phyloP scores from a whole-genome alignment of 2,329 filamentous ascomycete genomes.

The Madurella mycetomatis region DNA sequence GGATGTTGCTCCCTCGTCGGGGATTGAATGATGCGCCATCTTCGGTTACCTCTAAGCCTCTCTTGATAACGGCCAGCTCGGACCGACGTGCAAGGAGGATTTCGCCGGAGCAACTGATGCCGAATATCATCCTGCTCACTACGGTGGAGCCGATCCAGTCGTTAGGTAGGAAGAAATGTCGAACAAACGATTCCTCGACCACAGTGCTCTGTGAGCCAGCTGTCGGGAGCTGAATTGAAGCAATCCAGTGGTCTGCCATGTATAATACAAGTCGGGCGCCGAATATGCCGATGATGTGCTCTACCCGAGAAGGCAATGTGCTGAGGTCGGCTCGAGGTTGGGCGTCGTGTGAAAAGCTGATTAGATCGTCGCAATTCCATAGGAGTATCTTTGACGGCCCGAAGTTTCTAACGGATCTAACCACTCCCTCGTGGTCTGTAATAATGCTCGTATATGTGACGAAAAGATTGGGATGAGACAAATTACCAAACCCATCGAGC shows the following conservation, averaged over 20 bases:
- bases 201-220: background rate
- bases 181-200: constrained; percentile 5
- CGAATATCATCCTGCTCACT: constrained; percentile 8
- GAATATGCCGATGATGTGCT: background rate
- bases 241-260: constrained; percentile 51
- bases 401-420: background rate
- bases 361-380: background rate
- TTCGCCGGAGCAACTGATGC: constrained; percentile 13
- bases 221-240: constrained; percentile 10
- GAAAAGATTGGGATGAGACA: background rate
- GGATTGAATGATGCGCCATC: constrained; percentile 14
- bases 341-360: background rate
- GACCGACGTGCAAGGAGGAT: constrained; percentile 15
- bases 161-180: constrained; percentile 26
- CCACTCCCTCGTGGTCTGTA: too few species aligned
- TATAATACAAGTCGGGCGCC: constrained; percentile 48
- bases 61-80: constrained; percentile 22
- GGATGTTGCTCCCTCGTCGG: background rate
- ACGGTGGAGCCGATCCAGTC: constrained; percentile 19
- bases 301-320: background rate
- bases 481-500: background rate
- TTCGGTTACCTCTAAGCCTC: constrained; percentile 21
- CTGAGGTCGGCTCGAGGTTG: background rate
- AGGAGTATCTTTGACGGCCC: background rate
- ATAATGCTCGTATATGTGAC: background rate